phyloP scores from a whole-genome alignment of 768 basidiomycete genomes.

The Polyporus arcularius region DNA sequence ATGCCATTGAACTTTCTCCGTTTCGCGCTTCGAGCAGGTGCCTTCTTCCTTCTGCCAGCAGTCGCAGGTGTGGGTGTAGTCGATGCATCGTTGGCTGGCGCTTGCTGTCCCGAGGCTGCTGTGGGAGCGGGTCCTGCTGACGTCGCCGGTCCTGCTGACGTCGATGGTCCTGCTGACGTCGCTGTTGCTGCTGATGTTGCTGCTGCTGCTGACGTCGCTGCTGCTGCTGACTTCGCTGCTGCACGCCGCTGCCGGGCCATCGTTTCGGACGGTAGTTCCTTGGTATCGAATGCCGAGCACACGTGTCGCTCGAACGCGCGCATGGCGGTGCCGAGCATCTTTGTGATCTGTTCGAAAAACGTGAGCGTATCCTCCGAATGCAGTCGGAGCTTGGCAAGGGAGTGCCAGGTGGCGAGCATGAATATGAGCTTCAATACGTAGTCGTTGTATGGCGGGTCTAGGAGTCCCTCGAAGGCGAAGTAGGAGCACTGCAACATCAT shows the following conservation, averaged over 20 bases:
- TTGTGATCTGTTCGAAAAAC: slow-evolving; percentile 28
- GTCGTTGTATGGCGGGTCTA: slow-evolving; percentile 18
- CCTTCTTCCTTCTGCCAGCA: too few species aligned
- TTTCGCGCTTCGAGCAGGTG: too few species aligned
- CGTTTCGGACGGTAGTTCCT: slow-evolving; percentile 40
- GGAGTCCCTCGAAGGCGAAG: slow-evolving; percentile 38
- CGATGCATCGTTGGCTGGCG: not conserved
- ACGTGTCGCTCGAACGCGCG: slow-evolving; percentile 34
- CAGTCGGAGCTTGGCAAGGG: slow-evolving; percentile 39
- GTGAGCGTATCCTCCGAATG: slow-evolving; percentile 38
- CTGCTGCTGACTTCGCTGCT: too few species aligned
- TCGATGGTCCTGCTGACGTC: too few species aligned
- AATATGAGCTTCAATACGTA: slow-evolving; percentile 37
- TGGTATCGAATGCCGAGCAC: slow-evolving; percentile 29
- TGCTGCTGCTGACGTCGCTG: too few species aligned
- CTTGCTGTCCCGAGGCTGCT: too few species aligned
- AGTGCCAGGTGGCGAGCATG: slow-evolving; percentile 37
- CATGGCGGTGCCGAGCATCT: slow-evolving; percentile 31
- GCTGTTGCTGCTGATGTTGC: too few species aligned
- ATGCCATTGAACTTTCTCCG: too few species aligned
- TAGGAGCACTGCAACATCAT: slow-evolving; percentile 9
- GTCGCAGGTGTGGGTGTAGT: too few species aligned
- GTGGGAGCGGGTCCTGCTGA: too few species aligned
- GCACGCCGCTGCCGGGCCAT: slow-evolving; percentile 18
- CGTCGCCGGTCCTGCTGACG: too few species aligned